Conservation (phyloP, 2,329 filamentous ascomycete genomes). For the Rhinocladiella similis region DNA sequence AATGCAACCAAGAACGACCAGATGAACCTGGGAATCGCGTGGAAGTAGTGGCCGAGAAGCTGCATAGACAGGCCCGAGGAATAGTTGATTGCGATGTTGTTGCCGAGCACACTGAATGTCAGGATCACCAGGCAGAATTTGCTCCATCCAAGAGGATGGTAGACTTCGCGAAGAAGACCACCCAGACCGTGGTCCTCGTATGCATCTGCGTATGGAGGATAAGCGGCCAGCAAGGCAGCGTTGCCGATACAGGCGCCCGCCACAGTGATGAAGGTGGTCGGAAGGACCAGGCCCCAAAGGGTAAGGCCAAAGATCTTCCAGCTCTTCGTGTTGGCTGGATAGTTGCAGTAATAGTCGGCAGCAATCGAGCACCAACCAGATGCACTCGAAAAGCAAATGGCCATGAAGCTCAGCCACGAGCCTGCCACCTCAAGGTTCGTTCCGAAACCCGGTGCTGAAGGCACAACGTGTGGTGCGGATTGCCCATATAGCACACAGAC, state of each 20-base stretch:
- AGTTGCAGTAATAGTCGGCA: conserved; percentile 31
- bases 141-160: conserved; percentile 48
- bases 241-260: conserved; percentile 46
- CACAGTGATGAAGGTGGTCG: conserved; percentile 42
- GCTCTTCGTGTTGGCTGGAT: conserved; percentile 24
- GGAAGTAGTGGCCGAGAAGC: conserved; percentile 49
- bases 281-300: conserved; percentile 20
- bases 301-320: conserved; percentile 28
- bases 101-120: conserved; percentile 32
- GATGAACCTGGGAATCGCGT: conserved; percentile 54
- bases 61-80: conserved; percentile 47
- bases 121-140: conserved; percentile 45
- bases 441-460: conserved; percentile 35
- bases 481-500: conserved; percentile 51
- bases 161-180: conserved; percentile 47
- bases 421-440: conserved; percentile 38
- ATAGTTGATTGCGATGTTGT: conserved; percentile 46
- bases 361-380: conserved; percentile 29
- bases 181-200: conserved; percentile 48
- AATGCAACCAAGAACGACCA: conserved; percentile 48
- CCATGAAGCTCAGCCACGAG: conserved; percentile 27
- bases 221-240: conserved; percentile 37
- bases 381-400: conserved; percentile 27
- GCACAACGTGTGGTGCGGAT: conserved; percentile 45
- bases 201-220: conserved; percentile 36